phyloP scores from a whole-genome alignment of 1,284 basidiomycete species.

The Ustilago shanxiensis region DNA sequence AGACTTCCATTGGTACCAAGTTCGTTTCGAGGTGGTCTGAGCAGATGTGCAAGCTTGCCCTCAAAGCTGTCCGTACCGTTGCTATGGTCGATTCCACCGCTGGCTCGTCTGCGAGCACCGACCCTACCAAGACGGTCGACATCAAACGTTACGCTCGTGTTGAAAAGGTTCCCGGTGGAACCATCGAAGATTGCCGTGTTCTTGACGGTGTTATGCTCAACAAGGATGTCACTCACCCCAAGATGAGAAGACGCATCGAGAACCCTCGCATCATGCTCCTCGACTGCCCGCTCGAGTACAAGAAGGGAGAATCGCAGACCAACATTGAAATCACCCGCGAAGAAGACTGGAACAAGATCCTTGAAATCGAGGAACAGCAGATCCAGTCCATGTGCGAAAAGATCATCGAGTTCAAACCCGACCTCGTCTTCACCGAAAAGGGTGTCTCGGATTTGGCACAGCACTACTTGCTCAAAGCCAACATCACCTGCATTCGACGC shows the following conservation, averaged over 20 bases:
- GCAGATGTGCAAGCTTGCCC: conserved; percentile 94
- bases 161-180: conserved; percentile 96
- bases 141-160: conserved; percentile 98
- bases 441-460: conserved; percentile 94
- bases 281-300: conserved; percentile 98
- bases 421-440: conserved; percentile 96
- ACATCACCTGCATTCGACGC: conserved; percentile 91
- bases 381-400: conserved; percentile 88
- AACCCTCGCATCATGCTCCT: conserved; percentile 91
- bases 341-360: conserved; percentile 90
- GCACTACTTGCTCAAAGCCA: conserved; percentile 87
- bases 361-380: conserved; percentile 98
- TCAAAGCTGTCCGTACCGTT: conserved; percentile 91
- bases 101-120: conserved; percentile 20
- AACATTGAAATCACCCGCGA: conserved; percentile 98
- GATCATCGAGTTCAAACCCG: conserved; percentile 93
- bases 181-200: conserved; percentile 92
- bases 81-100: conserved; percentile 72
- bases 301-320: conserved; percentile 98
- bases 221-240: conserved; percentile 98
- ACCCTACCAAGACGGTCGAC: conserved; percentile 78
- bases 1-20: conserved; percentile 99
- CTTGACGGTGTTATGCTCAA: conserved; percentile 94
- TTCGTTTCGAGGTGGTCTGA: conserved; percentile 96
- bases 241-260: conserved; percentile 91